Conservation (phyloP, 352 stramenopile genomes). For the Phytopythium oedochilum region DNA sequence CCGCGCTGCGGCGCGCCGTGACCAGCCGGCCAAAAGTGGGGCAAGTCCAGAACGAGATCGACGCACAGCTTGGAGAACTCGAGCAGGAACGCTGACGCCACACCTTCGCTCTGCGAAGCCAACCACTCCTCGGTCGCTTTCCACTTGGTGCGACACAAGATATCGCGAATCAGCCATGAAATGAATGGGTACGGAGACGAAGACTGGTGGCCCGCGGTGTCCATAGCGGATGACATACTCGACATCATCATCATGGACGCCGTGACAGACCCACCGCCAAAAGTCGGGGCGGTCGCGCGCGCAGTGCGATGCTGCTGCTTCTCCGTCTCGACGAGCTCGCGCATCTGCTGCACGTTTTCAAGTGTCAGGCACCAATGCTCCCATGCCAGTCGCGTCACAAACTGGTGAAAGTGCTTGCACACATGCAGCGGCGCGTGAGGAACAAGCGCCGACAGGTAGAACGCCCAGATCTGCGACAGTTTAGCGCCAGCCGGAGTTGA, state of each 20-base stretch:
- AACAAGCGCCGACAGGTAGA: constrained; percentile 71
- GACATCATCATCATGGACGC: constrained; percentile 2
- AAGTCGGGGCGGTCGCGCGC: constrained; percentile 11
- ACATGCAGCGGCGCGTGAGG: constrained; percentile 70
- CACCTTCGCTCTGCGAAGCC: constrained; percentile 35
- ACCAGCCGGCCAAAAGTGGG: constrained; percentile 46
- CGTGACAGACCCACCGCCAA: constrained; percentile 12
- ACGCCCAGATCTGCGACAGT: constrained; percentile 76
- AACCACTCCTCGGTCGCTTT: constrained; percentile 74
- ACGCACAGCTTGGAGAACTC: constrained; percentile 75
- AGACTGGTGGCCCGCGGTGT: neutral
- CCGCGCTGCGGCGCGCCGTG: constrained; percentile 14
- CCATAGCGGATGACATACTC: neutral
- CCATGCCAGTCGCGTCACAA: constrained; percentile 75
- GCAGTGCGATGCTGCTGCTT: constrained; percentile 41
- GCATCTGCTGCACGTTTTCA: constrained; percentile 83
- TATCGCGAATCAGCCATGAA: constrained; percentile 79
- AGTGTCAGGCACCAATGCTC: constrained; percentile 81
- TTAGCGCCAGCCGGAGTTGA: constrained; percentile 18
- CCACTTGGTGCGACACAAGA: constrained; percentile 78
- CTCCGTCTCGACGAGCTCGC: constrained; percentile 61
- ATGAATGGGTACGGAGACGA: constrained; percentile 18
- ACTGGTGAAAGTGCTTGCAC: constrained; percentile 80
- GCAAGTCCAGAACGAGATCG: constrained; percentile 70
- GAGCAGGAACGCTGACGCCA: constrained; percentile 63